These are phyloP conservation scores for Microdochium paspali DNA, from an alignment of 2,329 filamentous ascomycete species.

Conservation along the genomic window DNA sequence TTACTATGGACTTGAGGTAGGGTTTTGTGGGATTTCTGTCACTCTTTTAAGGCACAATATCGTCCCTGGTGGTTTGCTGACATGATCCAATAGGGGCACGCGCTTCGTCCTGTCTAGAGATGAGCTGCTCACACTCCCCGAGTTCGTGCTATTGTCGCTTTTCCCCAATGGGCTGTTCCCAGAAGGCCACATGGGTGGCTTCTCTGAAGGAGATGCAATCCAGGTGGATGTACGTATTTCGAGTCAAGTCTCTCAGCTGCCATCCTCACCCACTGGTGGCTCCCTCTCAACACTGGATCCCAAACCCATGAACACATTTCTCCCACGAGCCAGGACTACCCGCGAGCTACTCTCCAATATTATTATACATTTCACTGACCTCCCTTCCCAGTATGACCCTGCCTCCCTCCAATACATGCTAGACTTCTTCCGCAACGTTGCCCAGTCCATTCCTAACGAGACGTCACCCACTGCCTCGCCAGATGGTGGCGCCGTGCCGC, in stretches of 20 bases:
- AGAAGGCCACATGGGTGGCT: conserved; percentile 90
- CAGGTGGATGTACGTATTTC: conserved; percentile 81
- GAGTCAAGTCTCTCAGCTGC: conserved; percentile 14
- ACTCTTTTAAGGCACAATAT: conserved; percentile 14
- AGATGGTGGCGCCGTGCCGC: conserved; percentile 52
- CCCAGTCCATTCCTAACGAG: conserved; percentile 83
- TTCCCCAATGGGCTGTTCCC: conserved; percentile 98
- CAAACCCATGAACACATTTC: conserved; percentile 5
- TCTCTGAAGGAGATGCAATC: conserved; percentile 87
- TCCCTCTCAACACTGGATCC: conserved; percentile 5
- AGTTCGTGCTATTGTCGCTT: conserved; percentile 94
- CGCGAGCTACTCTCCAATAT: conserved; percentile 25
- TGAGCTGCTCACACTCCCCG: conserved; percentile 87
- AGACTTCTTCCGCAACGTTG: conserved; percentile 93
- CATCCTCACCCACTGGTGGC: conserved; percentile 11
- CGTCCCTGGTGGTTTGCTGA: not conserved
- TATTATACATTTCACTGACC: conserved; percentile 32
- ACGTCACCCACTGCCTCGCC: conserved; percentile 56
- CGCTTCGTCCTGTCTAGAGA: conserved; percentile 91
- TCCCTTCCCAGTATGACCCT: conserved; percentile 72
- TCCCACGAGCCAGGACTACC: conserved; percentile 14
- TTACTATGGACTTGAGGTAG: conserved; percentile 88
- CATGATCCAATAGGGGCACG: conserved; percentile 55
- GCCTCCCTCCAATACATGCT: conserved; percentile 97
- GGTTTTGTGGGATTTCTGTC: conserved; percentile 10